A percentile compares a stretch with the other conserved stretches of the same genome.
phyloP scores from a whole-genome alignment of 2,329 filamentous ascomycete species.

The Mycocentrospora acerina region DNA sequence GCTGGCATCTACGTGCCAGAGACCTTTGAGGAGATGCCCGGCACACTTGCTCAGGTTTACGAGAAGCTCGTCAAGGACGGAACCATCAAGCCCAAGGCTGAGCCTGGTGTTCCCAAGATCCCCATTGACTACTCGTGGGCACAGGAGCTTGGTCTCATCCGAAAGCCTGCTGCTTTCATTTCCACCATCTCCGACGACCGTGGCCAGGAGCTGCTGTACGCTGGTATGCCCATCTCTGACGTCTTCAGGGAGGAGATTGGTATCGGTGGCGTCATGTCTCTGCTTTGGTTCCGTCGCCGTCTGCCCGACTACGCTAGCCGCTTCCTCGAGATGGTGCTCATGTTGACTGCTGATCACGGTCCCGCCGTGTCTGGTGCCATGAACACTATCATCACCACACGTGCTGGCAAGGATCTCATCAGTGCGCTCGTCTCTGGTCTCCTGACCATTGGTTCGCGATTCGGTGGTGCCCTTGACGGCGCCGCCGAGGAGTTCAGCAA shows the following conservation, averaged over 20 bases:
- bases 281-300: constrained; percentile 98
- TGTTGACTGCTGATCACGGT: constrained; percentile 99
- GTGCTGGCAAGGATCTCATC: constrained; percentile 98
- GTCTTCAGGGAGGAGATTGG: constrained; percentile 99
- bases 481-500: constrained; percentile 98
- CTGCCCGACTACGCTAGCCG: constrained; percentile 95
- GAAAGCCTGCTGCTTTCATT: constrained; percentile 99
- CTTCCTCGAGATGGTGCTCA: constrained; percentile 99
- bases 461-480: constrained; percentile 97
- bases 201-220: constrained; percentile 98
- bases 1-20: constrained; percentile 93
- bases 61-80: constrained; percentile 82
- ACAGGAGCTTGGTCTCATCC: constrained; percentile 97
- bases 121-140: constrained; percentile 99
- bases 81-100: constrained; percentile 79
- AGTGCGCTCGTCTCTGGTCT: constrained; percentile 94
- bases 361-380: constrained; percentile 98
- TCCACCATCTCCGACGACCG: constrained; percentile 99
- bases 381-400: constrained; percentile 99
- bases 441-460: constrained; percentile 94
- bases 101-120: constrained; percentile 97
- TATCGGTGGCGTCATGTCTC: constrained; percentile 99
- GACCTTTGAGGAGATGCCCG: constrained; percentile 94
- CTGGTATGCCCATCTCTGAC: constrained; percentile 99
- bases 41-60: constrained; percentile 77